Percentiles rank a stretch among this genome's conserved stretches.
Evolutionary conservation across 2,329 filamentous ascomycete genomes (phyloP).

Genomic region (Conoideocrella luteorostrata): DNA sequence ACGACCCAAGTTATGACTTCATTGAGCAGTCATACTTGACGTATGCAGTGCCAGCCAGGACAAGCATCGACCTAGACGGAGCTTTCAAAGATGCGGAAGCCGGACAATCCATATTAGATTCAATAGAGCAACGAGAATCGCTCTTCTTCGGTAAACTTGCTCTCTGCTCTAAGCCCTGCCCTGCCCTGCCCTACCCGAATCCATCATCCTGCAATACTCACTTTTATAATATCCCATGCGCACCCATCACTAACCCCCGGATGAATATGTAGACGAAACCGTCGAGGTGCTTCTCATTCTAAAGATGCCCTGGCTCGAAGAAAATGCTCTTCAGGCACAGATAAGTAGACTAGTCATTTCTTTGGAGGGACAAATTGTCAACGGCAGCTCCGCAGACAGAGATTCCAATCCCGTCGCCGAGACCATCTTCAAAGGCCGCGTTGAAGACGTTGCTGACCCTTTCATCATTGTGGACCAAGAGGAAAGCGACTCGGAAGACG

Average conservation of each 20-base stretch:
- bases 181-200: no score
- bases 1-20: conserved; percentile 31
- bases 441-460: conserved; percentile 44
- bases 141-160: conserved; percentile 66
- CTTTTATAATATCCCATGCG: conserved; percentile 14
- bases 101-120: conserved; percentile 44
- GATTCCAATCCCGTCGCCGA: conserved; percentile 47
- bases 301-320: conserved; percentile 54
- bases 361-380: conserved; percentile 60
- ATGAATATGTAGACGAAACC: conserved; percentile 58
- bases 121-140: conserved; percentile 54
- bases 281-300: conserved; percentile 63
- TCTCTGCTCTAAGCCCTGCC: no score
- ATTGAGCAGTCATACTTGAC: conserved; percentile 53
- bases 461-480: conserved; percentile 42
- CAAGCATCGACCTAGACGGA: conserved; percentile 48
- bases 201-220: background rate
- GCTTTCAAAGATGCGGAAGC: conserved; percentile 37
- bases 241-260: conserved; percentile 16
- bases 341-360: conserved; percentile 58
- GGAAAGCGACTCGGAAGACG: conserved; percentile 18
- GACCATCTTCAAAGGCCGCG: conserved; percentile 50
- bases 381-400: conserved; percentile 44
- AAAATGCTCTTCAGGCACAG: conserved; percentile 50
- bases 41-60: conserved; percentile 54